Conservation (phyloP, 2,329 filamentous ascomycete genomes). For the Colletotrichum lentis region DNA sequence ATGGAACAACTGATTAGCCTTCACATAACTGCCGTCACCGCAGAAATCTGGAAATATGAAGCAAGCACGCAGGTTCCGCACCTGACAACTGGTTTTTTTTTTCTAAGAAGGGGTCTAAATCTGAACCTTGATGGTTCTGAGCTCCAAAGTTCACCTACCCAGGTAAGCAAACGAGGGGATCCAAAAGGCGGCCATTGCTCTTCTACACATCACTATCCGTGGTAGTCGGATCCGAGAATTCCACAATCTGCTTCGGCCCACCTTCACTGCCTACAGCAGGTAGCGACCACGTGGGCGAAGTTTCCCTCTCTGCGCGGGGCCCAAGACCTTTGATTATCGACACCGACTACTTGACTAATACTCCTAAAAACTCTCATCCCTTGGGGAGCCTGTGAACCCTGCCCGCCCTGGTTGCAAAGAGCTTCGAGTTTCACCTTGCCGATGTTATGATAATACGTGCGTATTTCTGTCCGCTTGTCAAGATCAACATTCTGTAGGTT, state of each 20-base stretch:
- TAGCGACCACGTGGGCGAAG: too few relatives aligned
- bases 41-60: background rate
- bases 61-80: background rate
- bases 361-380: background rate
- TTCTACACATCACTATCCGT: too few relatives aligned
- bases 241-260: too few relatives aligned
- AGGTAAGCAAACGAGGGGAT: too few relatives aligned
- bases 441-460: background rate
- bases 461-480: background rate
- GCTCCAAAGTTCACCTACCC: too few relatives aligned
- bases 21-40: background rate
- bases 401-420: background rate
- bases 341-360: background rate
- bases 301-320: too few relatives aligned
- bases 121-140: too few relatives aligned
- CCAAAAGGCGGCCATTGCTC: too few relatives aligned
- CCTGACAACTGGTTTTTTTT: too few relatives aligned
- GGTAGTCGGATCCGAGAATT: too few relatives aligned
- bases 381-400: conserved; percentile 3
- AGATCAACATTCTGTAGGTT: background rate
- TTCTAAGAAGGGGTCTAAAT: too few relatives aligned
- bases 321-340: background rate
- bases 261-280: too few relatives aligned
- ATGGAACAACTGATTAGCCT: background rate
- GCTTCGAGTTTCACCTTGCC: conserved; percentile 3